These are phyloP conservation scores for Hypoxylon subgilvum DNA, from an alignment of 495 filamentous ascomycete species.

Conservation along the genomic window DNA sequence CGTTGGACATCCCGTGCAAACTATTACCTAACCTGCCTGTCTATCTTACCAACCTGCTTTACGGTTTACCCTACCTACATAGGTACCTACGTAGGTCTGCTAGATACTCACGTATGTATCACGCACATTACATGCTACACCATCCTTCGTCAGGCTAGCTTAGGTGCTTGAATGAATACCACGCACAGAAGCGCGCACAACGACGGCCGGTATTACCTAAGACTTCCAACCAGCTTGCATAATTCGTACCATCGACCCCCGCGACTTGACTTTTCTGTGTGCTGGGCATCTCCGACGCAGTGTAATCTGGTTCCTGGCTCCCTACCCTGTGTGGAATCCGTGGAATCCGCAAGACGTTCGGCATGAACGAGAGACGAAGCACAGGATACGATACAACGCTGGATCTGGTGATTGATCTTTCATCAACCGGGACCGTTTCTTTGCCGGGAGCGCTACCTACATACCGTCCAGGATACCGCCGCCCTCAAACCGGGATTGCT, in stretches of 20 bases:
- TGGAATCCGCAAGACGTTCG: constrained; percentile 19
- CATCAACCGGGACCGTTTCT: too few species aligned
- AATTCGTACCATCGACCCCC: constrained; percentile 6
- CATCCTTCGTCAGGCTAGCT: too few species aligned
- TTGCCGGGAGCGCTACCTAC: too few species aligned
- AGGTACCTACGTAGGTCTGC: too few species aligned
- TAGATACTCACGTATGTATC: neutral
- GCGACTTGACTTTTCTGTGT: constrained; percentile 3
- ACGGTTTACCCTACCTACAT: constrained; percentile 19
- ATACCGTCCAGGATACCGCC: too few species aligned
- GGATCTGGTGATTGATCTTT: constrained; percentile 24
- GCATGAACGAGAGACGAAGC: constrained; percentile 16
- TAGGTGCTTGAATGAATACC: neutral
- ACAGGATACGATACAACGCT: constrained; percentile 18
- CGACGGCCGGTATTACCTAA: constrained; percentile 31
- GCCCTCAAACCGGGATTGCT: neutral
- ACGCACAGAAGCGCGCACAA: too few species aligned
- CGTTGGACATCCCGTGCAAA: constrained; percentile 29
- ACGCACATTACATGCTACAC: constrained; percentile 7
- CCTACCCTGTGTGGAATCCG: neutral
- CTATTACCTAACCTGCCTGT: neutral
- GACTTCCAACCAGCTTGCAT: constrained; percentile 17
- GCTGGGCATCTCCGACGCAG: constrained; percentile 28
- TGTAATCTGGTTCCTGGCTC: constrained; percentile 33
- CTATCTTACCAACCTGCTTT: constrained; percentile 5